phyloP scores from a whole-genome alignment of 176 grass and related monocot genomes.

The Cenchrus americanus region DNA sequence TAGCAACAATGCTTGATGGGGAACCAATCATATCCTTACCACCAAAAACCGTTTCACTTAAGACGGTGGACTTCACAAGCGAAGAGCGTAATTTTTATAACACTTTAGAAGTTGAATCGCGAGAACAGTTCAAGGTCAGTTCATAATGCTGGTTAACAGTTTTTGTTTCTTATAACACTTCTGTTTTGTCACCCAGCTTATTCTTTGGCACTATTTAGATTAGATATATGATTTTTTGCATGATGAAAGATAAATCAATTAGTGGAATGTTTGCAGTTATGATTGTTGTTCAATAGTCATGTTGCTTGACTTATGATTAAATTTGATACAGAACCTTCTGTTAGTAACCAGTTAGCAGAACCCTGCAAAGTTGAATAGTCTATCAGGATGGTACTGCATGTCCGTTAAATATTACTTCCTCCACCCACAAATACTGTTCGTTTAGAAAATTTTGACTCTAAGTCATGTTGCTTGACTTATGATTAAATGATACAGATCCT shows the following conservation, averaged over 20 bases:
- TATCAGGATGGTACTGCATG: background rate
- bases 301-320: background rate
- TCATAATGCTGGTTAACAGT: conserved; percentile 19
- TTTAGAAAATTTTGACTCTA: too few species aligned
- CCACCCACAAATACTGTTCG: too few species aligned
- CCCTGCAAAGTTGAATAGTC: background rate
- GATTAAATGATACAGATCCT: background rate
- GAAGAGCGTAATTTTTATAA: conserved; percentile 93
- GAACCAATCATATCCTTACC: conserved; percentile 90
- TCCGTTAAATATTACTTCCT: background rate
- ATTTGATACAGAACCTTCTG: background rate
- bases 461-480: conserved; percentile 2
- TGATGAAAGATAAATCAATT: background rate
- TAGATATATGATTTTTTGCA: background rate
- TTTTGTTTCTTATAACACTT: background rate
- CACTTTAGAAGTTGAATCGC: conserved; percentile 81
- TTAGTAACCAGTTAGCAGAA: background rate
- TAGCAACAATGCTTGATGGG: conserved; percentile 85
- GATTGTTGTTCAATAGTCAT: background rate
- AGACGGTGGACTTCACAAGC: conserved; percentile 72
- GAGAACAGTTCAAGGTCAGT: conserved; percentile 94
- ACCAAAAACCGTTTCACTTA: conserved; percentile 80
- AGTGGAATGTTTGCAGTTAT: background rate
- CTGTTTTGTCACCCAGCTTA: conserved; percentile 25
- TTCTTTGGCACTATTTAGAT: background rate